Percentiles rank a stretch among this genome's conserved stretches.
Evolutionary conservation across 1,284 basidiomycete species (phyloP).

Genomic region (Porogramme epimiltina): DNA sequence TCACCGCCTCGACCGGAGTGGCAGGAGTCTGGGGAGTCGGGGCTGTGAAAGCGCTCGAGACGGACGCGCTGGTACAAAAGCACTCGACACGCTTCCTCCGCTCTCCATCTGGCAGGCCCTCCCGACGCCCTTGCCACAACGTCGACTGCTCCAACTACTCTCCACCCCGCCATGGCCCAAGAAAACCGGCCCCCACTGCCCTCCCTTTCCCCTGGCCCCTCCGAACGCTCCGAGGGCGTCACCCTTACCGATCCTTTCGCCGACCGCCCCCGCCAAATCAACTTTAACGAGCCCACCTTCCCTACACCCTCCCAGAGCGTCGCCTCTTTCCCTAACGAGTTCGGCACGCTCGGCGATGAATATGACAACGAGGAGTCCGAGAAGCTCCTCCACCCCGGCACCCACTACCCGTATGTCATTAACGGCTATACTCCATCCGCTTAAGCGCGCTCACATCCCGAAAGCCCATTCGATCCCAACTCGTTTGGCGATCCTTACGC

Average conservation of each 20-base stretch:
- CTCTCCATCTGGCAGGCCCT: conserved; percentile 19
- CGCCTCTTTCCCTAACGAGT: conserved; percentile 55
- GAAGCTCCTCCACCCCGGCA: conserved; percentile 67
- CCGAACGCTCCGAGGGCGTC: conserved; percentile 15
- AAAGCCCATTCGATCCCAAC: conserved; percentile 62
- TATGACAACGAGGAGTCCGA: conserved; percentile 71
- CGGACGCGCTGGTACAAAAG: conserved; percentile 8
- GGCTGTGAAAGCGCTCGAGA: conserved; percentile 13
- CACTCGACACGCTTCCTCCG: conserved; percentile 1
- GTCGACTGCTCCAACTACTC: neutral
- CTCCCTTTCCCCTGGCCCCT: conserved; percentile 38
- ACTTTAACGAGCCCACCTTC: conserved; percentile 57
- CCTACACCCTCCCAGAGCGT: conserved; percentile 51
- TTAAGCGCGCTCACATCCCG: too few species aligned
- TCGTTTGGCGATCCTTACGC: conserved; percentile 69
- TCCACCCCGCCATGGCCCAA: conserved; percentile 43
- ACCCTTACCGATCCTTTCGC: conserved; percentile 65
- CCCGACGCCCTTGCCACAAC: conserved; percentile 2
- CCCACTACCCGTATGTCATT: conserved; percentile 68
- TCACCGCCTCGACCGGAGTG: conserved; percentile 10
- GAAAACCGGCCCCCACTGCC: conserved; percentile 47
- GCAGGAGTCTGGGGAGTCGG: conserved; percentile 16
- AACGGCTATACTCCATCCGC: conserved; percentile 2
- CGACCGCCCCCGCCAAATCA: conserved; percentile 60
- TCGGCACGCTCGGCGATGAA: conserved; percentile 36